Evolutionary conservation across 257 asterid species (phyloP).

Genomic region (Catharanthus roseus): DNA sequence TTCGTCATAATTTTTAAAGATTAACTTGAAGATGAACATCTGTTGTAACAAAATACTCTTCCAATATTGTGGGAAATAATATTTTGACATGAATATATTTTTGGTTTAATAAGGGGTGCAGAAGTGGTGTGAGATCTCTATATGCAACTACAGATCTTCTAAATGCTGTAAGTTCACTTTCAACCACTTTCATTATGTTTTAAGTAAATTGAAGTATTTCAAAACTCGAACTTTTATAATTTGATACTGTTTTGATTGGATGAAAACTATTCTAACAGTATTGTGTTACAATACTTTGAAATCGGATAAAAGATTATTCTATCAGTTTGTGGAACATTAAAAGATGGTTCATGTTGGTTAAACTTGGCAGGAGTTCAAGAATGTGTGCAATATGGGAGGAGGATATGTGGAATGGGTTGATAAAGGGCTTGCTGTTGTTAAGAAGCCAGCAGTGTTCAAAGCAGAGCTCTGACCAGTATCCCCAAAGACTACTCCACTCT

Average conservation of each 20-base stretch:
- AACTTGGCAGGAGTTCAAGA: constrained; percentile 52
- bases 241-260: too few relatives aligned
- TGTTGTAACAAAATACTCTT: too few relatives aligned
- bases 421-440: constrained; percentile 42
- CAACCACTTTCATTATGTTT: too few relatives aligned
- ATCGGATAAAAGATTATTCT: too few relatives aligned
- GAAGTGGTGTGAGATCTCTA: constrained; percentile 74
- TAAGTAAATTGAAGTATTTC: too few relatives aligned
- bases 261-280: too few relatives aligned
- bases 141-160: constrained; percentile 69
- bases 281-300: too few relatives aligned
- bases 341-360: background rate
- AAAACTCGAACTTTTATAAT: too few relatives aligned
- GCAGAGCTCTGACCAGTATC: constrained; percentile 21
- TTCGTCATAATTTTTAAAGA: background rate
- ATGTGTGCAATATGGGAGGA: constrained; percentile 69
- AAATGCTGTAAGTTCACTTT: constrained; percentile 44
- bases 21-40: background rate
- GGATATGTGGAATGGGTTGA: constrained; percentile 64
- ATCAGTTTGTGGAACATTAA: too few relatives aligned
- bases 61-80: background rate
- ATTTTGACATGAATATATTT: too few relatives aligned
- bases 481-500: background rate
- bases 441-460: constrained; percentile 20
- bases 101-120: constrained; percentile 71